Evolutionary conservation across 1,284 basidiomycete species (phyloP), one percentile per base, ranked within the genome.

Genomic region (Omphalotus olearius): DNA sequence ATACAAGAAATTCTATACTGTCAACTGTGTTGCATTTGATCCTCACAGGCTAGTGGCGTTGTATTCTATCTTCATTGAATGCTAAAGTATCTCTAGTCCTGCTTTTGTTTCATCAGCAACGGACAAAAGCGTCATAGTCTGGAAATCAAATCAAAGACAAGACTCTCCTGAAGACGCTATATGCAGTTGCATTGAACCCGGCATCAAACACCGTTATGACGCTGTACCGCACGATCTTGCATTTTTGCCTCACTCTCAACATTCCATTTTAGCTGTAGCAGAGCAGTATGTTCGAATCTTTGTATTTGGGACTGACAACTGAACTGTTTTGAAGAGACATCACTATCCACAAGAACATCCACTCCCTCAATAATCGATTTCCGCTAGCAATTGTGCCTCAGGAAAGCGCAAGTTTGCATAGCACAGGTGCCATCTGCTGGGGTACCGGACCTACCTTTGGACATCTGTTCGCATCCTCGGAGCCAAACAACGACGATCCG

Each of bases 381-480:
- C 20, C 47, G 3, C 44, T 38, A 18, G 25, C 26, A 1, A 18
- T 41, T 33, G 45, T 14, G 11, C 11, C 7, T n/a, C 25, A 52
- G n/a, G 43, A 9, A 11, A 36, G n/a, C 13, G 33, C 37, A 26
- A 37, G 9, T 40, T 30, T 36, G 16, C 71, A 76, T 36, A 63
- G 62, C 26, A 60, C 74, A 20, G 82, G 82, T 5, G 64, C 73
- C 5, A 73, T 82, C 40, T 62, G 65, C 6, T 88, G 85, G 85
- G 85, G 85, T 0, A 40, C 37, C 7, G 71, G 65, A 2, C 47
- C 60, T 0, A 71, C 77, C 0, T 52, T 65, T 0, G 58, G 72
- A 16, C 53, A 68, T 14, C 58, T 88, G 7, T 85, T 83, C 60
- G 77, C 79, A 0, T 85, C 82, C 1, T 79, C 82, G 0, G 83